These are phyloP conservation scores for Sugiyamaella castrensis DNA, from an alignment of 1,139 yeast species.

Conservation along the genomic window DNA sequence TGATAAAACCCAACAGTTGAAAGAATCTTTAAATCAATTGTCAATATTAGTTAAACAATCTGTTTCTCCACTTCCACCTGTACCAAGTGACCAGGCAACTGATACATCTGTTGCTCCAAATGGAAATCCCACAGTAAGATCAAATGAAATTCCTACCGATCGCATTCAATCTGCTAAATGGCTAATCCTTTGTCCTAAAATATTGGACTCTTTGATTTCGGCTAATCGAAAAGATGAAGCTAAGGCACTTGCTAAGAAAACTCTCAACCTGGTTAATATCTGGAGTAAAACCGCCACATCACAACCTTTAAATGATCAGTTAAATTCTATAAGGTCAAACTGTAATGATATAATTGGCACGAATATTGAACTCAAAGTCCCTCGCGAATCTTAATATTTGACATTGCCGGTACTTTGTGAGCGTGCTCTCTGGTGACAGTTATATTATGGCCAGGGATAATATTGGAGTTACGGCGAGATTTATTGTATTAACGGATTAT, in stretches of 20 bases:
- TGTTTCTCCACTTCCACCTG: neutral
- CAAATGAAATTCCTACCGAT: neutral
- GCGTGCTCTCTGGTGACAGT: no score
- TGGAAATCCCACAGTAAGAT: no score
- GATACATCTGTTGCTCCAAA: neutral
- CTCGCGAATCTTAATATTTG: no score
- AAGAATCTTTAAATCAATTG: conserved; percentile 17
- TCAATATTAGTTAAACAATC: conserved; percentile 12
- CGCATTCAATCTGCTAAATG: conserved; percentile 7
- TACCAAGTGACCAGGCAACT: neutral
- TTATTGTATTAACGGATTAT: no score
- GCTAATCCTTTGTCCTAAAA: conserved; percentile 4
- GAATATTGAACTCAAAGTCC: no score
- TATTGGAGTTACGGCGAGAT: no score
- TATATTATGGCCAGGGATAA: no score
- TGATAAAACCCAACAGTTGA: conserved; percentile 16
- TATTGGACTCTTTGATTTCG: conserved; percentile 16
- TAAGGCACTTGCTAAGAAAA: conserved; percentile 19
- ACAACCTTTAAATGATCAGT: conserved; percentile 2
- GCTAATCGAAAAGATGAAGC: conserved; percentile 20
- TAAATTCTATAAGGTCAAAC: conserved; percentile 1
- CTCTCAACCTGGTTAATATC: conserved; percentile 21
- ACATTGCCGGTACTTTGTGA: no score
- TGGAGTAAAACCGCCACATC: neutral
- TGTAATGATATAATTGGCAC: conserved; percentile 5